Evolutionary conservation across 2,329 filamentous ascomycete species (phyloP), one percentile per base, ranked within the genome.

Genomic region (Rhexocercosporidium sp.): DNA sequence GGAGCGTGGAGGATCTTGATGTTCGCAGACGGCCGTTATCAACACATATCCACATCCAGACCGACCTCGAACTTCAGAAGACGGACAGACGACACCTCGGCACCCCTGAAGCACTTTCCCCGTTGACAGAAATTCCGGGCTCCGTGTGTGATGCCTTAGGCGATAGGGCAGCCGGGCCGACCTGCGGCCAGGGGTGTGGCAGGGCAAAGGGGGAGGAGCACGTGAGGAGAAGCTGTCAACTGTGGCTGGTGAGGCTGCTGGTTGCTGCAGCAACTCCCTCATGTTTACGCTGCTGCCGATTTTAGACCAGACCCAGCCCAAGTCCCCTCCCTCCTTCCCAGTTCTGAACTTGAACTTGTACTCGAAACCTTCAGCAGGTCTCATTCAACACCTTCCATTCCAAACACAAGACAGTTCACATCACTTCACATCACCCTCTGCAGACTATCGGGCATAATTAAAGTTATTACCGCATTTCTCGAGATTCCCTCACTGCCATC

Each of bases 401-500:
- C 65, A 34, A 61, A 49, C 18, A 54, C 46, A 59, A 63, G 64
- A 60, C 53, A 37, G 57, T 57, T 25, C 54, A 18, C 49, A 53
- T 53, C n/a, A 53, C 29, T 67, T 41, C n/a, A 62, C 44, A 41
- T 59, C 61, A 54, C 54, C 25, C 37, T 64, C 66, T 46, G 34
- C 44, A 70, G 67, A 64, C 56, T 65, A 39, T 37, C 41, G 41
- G 67, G 59, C 62, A 67, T 69, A 63, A 47, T 66, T 66, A 70
- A 25, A 57, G 37, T 46, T 39, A 63, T 54, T 64, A 18, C 25
- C 29, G 56, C 61, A 67, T 49, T 65, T 49, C 44, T 44, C 27
- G 44, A 63, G 37, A 34, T 57, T 57, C 62, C 57, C 44, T 39
- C 12, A 34, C 20, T 29, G 29, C 18, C 44, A 54, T 20, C 29